Evolutionary conservation across 768 basidiomycete species (phyloP), one percentile per base, ranked within the genome.

Genomic region (Lyophyllum shimeji): DNA sequence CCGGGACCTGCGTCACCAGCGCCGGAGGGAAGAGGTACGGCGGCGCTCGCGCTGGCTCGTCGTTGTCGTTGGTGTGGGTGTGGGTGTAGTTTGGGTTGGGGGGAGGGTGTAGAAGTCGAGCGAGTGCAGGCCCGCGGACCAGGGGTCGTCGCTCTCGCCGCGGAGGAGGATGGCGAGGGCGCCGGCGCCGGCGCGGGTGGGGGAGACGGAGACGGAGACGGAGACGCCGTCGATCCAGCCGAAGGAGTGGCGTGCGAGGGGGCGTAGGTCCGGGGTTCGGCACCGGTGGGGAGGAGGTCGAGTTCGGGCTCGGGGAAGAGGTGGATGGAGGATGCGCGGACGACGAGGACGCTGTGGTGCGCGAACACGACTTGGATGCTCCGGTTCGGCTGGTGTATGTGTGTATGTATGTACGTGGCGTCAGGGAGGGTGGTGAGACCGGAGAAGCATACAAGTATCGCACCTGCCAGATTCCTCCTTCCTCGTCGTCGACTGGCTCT

Each of bases 161-260:
- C 86, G 82, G 15, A 86, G 67, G 8, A 89, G 74, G 48, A 88
- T 74, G 0, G 79, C 77, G 17, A 86, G 47, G 13, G 43, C 18
- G 43, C n/a, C n/a, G n/a, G n/a, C n/a, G n/a, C n/a, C n/a, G n/a
- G n/a, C 44, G 39, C n/a, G 20, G 39, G 45, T 20, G 8, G 47
- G 21, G 42, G 52, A 23, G 51, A 59, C 52, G 11, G 53, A 59
- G 54, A 67, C 59, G 1, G 72, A 59, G 1, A 81, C 74, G 1
- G 77, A 77, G 34, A 84, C 74, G 7, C 82, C 81, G 51, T 88
- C 87, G 13, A 86, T 78, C 86, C 86, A 88, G 15, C 86, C 86
- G 60, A 86, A 87, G 2, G 82, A 81, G 59, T 82, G 77, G 2
- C 60, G 63, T 1, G 76, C 78, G 37, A 76, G 64, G 0, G 79